Conservation (phyloP, 75 land plant genomes). For the Adiantum capillusveneris region DNA sequence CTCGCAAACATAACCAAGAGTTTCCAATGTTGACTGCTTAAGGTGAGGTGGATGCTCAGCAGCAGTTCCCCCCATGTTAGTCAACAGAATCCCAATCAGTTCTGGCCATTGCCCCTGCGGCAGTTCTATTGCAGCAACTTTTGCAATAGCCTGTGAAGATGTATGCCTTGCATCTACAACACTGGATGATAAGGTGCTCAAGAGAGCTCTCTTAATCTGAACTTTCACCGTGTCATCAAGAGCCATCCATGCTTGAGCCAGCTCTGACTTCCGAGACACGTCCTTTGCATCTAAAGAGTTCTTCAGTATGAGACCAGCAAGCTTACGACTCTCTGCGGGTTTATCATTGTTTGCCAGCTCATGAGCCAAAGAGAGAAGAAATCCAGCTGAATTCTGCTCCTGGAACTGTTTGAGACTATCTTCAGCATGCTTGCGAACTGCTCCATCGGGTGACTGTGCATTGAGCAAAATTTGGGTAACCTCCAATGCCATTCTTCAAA, state of each 20-base stretch:
- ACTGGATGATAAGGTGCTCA: conserved; percentile 43
- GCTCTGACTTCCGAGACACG: conserved; percentile 30
- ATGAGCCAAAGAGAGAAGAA: conserved; percentile 43
- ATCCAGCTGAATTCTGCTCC: conserved; percentile 41
- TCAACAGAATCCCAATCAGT: conserved; percentile 36
- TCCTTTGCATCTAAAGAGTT: conserved; percentile 74
- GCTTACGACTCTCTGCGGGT: conserved; percentile 39
- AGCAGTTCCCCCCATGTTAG: conserved; percentile 41
- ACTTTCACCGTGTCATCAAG: conserved; percentile 35
- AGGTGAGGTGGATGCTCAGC: conserved; percentile 21
- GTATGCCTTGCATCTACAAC: conserved; percentile 60
- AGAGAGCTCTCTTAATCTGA: conserved; percentile 44
- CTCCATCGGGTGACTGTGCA: conserved; percentile 15
- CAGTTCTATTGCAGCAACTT: conserved; percentile 64
- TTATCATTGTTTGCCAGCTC: conserved; percentile 53
- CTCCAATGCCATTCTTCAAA: conserved; percentile 13
- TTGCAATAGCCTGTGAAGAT: conserved; percentile 64
- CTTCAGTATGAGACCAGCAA: conserved; percentile 63
- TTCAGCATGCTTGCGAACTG: conserved; percentile 12
- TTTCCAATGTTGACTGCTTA: conserved; percentile 65
- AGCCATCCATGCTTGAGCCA: conserved; percentile 40
- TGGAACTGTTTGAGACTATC: conserved; percentile 11
- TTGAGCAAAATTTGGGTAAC: conserved; percentile 10
- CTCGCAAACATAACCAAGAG: conserved; percentile 78
- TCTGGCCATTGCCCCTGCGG: conserved; percentile 60